These are phyloP conservation scores for Keqinozyma sinolaborantium DNA, from an alignment of 1,139 yeast genomes.

Conservation along the genomic window DNA sequence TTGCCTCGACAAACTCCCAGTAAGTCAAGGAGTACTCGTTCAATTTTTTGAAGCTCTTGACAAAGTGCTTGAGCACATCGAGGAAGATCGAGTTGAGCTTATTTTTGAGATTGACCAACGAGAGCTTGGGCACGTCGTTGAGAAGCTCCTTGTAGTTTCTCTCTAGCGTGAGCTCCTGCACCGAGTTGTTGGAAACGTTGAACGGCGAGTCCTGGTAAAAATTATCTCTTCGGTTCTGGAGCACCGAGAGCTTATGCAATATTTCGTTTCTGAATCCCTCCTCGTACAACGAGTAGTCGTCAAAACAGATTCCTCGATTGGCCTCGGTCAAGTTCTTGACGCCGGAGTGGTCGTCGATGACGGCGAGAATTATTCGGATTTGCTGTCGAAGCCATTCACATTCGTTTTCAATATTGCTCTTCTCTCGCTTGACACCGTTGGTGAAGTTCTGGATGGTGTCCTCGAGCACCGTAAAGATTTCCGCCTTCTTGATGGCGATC, in stretches of 20 bases:
- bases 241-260: constrained; percentile 14
- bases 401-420: constrained; percentile 36
- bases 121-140: constrained; percentile 24
- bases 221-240: constrained; percentile 17
- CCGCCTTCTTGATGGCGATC: constrained; percentile 30
- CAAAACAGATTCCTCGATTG: constrained; percentile 33
- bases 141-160: constrained; percentile 24
- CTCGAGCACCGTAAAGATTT: constrained; percentile 38
- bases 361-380: constrained; percentile 35
- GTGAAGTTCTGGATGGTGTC: constrained; percentile 37
- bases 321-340: constrained; percentile 19
- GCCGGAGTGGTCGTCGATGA: constrained; percentile 37
- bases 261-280: constrained; percentile 33
- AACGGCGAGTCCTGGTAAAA: constrained; percentile 28
- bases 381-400: constrained; percentile 50
- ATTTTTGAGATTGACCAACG: constrained; percentile 29
- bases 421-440: constrained; percentile 31
- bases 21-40: constrained; percentile 23
- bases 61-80: constrained; percentile 29
- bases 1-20: constrained; percentile 23
- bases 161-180: constrained; percentile 19
- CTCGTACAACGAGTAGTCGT: constrained; percentile 21
- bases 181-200: constrained; percentile 14
- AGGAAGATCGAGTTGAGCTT: constrained; percentile 35
- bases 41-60: constrained; percentile 28